A percentile compares a stretch with the other conserved stretches of the same genome.
These are phyloP conservation scores for Boletus subcaerulescens DNA, from an alignment of 768 basidiomycete genomes.

Conservation along the genomic window DNA sequence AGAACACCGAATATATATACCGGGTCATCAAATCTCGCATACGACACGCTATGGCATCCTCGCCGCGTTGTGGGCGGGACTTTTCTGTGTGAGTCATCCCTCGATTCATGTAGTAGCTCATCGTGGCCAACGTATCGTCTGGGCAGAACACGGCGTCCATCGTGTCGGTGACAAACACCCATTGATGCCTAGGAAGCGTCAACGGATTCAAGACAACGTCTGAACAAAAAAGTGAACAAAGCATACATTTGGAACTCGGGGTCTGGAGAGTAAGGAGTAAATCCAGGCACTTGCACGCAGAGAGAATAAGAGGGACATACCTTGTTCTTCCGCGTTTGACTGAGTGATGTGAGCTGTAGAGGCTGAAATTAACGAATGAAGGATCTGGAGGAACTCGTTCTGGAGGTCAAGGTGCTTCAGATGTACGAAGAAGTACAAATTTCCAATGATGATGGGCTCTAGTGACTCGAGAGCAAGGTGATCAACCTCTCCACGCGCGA, in stretches of 20 bases:
- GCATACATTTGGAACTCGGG: conserved; percentile 93
- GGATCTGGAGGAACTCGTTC: conserved; percentile 87
- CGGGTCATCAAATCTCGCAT: conserved; percentile 57
- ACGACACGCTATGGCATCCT: conserved; percentile 60
- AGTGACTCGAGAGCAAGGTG: conserved; percentile 54
- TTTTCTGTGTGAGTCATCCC: conserved; percentile 53
- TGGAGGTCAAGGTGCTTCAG: conserved; percentile 74
- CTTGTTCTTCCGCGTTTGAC: conserved; percentile 33
- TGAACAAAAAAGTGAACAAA: neutral
- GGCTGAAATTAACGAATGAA: conserved; percentile 81
- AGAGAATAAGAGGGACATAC: conserved; percentile 71
- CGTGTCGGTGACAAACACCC: conserved; percentile 98
- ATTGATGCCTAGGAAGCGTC: conserved; percentile 71
- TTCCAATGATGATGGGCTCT: conserved; percentile 68
- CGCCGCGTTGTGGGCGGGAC: conserved; percentile 64
- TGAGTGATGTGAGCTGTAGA: conserved; percentile 39
- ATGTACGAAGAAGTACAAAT: conserved; percentile 75
- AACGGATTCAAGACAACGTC: neutral
- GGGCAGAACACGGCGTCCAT: conserved; percentile 92
- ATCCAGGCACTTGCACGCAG: conserved; percentile 94
- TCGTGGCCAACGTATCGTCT: conserved; percentile 39
- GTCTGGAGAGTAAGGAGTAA: conserved; percentile 90
- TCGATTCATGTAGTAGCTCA: neutral
- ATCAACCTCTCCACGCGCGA: conserved; percentile 81
- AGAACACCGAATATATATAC: too few relatives aligned